Percentiles rank a stretch among this genome's conserved stretches.
phyloP scores from a whole-genome alignment of 176 grass and related monocot species.

The Ananas comosus region DNA sequence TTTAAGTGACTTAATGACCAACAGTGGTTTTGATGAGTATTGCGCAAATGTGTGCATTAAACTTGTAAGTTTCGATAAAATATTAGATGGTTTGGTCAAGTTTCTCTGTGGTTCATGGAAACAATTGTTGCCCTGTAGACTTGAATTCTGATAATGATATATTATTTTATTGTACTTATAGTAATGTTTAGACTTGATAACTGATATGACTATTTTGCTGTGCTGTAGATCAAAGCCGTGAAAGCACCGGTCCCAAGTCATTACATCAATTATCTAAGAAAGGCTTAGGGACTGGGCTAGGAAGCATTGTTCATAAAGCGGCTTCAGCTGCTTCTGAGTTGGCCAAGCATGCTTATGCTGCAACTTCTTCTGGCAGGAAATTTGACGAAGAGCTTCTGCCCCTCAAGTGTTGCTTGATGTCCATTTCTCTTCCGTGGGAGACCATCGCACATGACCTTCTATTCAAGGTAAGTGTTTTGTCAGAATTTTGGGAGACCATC shows the following conservation, averaged over 20 bases:
- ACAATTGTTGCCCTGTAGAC: no score
- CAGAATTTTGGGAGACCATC: constrained; percentile 33
- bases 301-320: constrained; percentile 55
- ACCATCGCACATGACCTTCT: constrained; percentile 60
- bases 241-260: constrained; percentile 11
- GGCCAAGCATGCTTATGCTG: constrained; percentile 57
- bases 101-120: no score
- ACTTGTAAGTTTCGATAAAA: no score
- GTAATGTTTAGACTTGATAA: constrained; percentile 9
- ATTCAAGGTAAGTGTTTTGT: constrained; percentile 53
- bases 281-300: constrained; percentile 49
- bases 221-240: constrained; percentile 53
- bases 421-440: constrained; percentile 94
- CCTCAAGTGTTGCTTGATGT: constrained; percentile 87
- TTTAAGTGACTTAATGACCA: no score
- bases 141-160: constrained; percentile 13
- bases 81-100: no score
- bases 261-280: constrained; percentile 22
- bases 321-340: constrained; percentile 70
- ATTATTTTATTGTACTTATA: neutral
- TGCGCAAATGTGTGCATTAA: no score
- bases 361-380: constrained; percentile 36
- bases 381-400: constrained; percentile 57
- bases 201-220: constrained; percentile 3
- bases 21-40: no score